Evolutionary conservation across 257 asterid genomes (phyloP), one percentile per base, ranked within the genome.

Genomic region (Plectranthus barbatus): DNA sequence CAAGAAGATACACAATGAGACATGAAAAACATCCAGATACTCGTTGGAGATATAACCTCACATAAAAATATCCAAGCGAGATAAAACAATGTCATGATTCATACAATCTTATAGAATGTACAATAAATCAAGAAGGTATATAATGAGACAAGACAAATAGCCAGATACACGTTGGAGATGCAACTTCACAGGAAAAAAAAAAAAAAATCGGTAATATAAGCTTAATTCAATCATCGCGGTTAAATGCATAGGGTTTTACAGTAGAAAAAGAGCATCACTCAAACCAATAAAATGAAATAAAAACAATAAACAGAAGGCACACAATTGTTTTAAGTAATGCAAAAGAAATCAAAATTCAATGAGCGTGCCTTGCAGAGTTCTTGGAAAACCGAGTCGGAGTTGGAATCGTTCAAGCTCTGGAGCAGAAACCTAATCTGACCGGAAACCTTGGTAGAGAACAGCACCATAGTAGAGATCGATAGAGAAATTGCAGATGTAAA

Each of bases 341-440:
- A 36, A 40, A 23, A 20, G 13, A 4, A 21, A 3, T n/a, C 34
- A 18, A 37, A 66, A 45, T 54, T 57, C 29, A 23, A 65, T 18
- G 12, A 5, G 36, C 11, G 44, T 41, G 81, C 99, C 96, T 87
- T 77, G 76, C 82, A 66, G 37, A 93, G 94, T 55, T 90, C 94
- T 40, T 78, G 81, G 54, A 85, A 58, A 60, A 90, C 85, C 20
- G 85, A 64, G 64, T 87, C 94, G 48, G 88, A 80, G 76, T 93
- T 83, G 78, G 97, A 82, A 68, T 83, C 95, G 36, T 76, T 77
- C 86, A 90, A 61, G 74, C 83, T 74, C 64, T 77, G 83, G 5
- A 93, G 88, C 76, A 90, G 75, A 73, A 77, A 82, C 69, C 91
- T 85, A 73, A 93, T 83, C 73, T 93, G 97, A 45, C 76, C 20